Percentiles rank a stretch among this genome's conserved stretches.
These are phyloP conservation scores for Russula ochroleuca DNA, from an alignment of 768 basidiomycete species.

Conservation along the genomic window DNA sequence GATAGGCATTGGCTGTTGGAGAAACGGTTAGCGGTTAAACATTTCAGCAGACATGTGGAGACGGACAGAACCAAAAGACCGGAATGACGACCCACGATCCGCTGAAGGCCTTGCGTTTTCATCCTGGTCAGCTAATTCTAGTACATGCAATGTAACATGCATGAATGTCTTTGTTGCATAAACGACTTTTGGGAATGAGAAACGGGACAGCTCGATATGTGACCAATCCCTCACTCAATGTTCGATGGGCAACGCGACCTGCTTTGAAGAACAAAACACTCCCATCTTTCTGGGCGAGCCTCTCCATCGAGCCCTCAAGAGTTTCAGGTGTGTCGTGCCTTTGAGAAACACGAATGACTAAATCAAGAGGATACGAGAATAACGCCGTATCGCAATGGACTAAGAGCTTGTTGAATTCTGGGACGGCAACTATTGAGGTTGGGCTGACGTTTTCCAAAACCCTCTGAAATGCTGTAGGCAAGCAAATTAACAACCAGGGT, in stretches of 20 bases:
- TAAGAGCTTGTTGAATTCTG: constrained; percentile 60
- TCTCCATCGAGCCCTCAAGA: constrained; percentile 58
- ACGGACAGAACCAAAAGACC: constrained; percentile 62
- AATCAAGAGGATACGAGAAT: constrained; percentile 64
- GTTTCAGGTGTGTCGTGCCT: constrained; percentile 44
- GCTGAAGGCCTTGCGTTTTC: constrained; percentile 39
- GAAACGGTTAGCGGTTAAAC: not conserved
- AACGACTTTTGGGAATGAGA: constrained; percentile 46
- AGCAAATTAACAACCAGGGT: constrained; percentile 3
- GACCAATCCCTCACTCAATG: constrained; percentile 46
- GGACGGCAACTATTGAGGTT: constrained; percentile 54
- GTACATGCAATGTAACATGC: constrained; percentile 53
- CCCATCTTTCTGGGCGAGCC: constrained; percentile 49
- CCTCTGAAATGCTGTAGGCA: constrained; percentile 49
- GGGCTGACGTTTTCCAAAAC: constrained; percentile 51
- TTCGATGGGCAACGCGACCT: constrained; percentile 48
- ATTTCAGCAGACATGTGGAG: constrained; percentile 1
- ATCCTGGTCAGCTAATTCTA: constrained; percentile 50
- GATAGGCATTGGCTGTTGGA: constrained; percentile 55
- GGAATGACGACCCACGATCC: constrained; percentile 46
- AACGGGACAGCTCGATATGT: not conserved
- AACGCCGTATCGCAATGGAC: constrained; percentile 57
- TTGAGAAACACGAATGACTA: constrained; percentile 56
- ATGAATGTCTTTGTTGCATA: constrained; percentile 62
- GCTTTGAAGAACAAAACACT: constrained; percentile 60